Evolutionary conservation across 1,139 yeast genomes (phyloP), one percentile per base, ranked within the genome.

Genomic region (Saccharomyces hybrid): DNA sequence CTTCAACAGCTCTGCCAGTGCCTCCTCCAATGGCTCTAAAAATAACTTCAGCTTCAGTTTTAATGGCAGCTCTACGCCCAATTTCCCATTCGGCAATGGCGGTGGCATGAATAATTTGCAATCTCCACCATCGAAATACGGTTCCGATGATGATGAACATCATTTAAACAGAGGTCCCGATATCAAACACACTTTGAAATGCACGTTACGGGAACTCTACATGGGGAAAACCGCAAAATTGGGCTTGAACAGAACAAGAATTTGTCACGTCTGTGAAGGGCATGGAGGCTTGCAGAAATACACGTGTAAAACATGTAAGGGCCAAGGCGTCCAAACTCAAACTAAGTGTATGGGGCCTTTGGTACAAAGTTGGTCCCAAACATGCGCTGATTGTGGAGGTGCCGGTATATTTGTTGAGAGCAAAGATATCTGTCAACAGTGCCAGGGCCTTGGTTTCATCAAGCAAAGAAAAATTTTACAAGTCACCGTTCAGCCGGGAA

Each of bases 401-500:
- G 51, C 67, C 1, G 79, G 80, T 1, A 59, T 61, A 28, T 65
- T 61, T 53, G 65, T 75, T 34, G 64, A 70, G 1, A 60, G 63
- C 0, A 61, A 64, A 27, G 75, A 73, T 54, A 55, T 65, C 3
- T 81, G 85, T 61, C 49, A 52, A 2, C 62, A 60, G 1, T 81
- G 85, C 60, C 64, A 68, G 26, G 78, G 80, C 0, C 69, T 70
- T 3, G 74, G 71, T 49, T 67, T 67, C 56, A 61, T 73, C 21
- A 72, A 77, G 54, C 80, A 74, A 42, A 74, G 79, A 32, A 80
- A 81, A 59, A 75, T 83, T 7, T 71, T 84, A 47, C 76, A 77
- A 54, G 76, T 84, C 5, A 70, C 71, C 24, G 73, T 82, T 1
- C 73, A 76, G 27, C 82, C 83, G 2, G 89, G 89, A 0, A 72